A percentile compares a stretch with the other conserved stretches of the same genome.
These are phyloP conservation scores for Pterocarpus macrocarpus DNA, from an alignment of 306 rosid genomes.

Conservation along the genomic window DNA sequence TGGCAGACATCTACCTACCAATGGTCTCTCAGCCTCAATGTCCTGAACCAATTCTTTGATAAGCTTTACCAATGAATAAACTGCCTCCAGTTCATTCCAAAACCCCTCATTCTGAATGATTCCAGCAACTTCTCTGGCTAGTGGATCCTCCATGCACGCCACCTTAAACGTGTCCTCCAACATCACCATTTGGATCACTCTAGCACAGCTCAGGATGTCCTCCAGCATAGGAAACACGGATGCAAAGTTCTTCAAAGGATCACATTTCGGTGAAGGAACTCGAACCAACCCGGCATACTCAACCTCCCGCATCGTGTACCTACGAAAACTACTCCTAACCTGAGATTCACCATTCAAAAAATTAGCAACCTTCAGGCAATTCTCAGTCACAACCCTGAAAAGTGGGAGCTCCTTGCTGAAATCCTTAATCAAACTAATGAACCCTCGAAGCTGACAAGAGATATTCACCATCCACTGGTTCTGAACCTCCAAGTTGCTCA, in stretches of 20 bases:
- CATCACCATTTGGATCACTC: conserved; percentile 75
- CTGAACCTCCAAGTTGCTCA: conserved; percentile 82
- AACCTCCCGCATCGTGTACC: conserved; percentile 70
- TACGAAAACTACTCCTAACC: conserved; percentile 67
- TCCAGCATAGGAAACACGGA: conserved; percentile 77
- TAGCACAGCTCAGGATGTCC: conserved; percentile 68
- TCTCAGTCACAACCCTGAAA: conserved; percentile 73
- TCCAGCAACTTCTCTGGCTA: conserved; percentile 66
- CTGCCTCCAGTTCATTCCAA: conserved; percentile 85
- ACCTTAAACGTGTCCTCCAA: conserved; percentile 69
- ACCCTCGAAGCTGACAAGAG: conserved; percentile 84
- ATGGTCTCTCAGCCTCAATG: conserved; percentile 80
- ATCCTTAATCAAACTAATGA: conserved; percentile 80
- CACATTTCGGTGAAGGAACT: conserved; percentile 70
- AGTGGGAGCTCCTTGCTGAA: conserved; percentile 71
- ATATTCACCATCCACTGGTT: conserved; percentile 92
- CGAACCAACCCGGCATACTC: conserved; percentile 68
- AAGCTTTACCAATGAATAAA: conserved; percentile 75
- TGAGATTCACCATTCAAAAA: conserved; percentile 66
- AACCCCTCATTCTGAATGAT: conserved; percentile 69
- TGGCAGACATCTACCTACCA: conserved; percentile 80
- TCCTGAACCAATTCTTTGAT: conserved; percentile 77
- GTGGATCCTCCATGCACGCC: conserved; percentile 66
- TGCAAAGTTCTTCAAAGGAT: conserved; percentile 62
- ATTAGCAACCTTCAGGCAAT: conserved; percentile 71